Base-by-base conservation (phyloP, 2,329 filamentous ascomycete genomes). In the Juglanconis juglandina region DNA sequence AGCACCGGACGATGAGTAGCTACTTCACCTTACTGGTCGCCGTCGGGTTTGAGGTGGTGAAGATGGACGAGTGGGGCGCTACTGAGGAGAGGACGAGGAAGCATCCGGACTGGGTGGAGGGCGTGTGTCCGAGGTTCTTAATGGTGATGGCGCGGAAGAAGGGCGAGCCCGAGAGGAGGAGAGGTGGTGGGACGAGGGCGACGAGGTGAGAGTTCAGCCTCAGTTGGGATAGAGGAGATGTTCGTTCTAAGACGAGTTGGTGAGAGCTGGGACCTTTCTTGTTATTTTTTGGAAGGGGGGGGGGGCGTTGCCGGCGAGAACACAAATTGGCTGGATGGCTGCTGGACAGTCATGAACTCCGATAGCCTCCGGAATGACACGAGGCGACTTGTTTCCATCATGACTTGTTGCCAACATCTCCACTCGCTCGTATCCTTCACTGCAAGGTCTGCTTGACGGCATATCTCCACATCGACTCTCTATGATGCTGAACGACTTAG, bases 1-100 rank as follows among this genome's bases (percentile, higher is more conserved):
- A 81, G 65, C 78, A 81, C 67, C 74, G 77, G 4, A 80, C 77
- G 8, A 64, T 78, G 24, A 70, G 71, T 48, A 74, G 74, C 11
- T 79, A 79, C 66, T 63, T 79, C 46, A 70, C 72, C 14, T 53
- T 73, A 14, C 61, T 80, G 51, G 55, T 76, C 14, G 68, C 66
- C 9, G 68, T 64, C 4, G 76, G 73, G 4, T 75, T 79, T 61
- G 68, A 70, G 49, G 60, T 79, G 39, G 70, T 70, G n/a, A 70
- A 69, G 39, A 71, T 77, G 56, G 69, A 74, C 39, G 76, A 79
- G 61, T 78, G 75, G 73, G 59, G 63, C 0, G 53, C 61, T 35
- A 63, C 61, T 13, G 62, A 61, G 48, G 35, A 68, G 59, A 56
- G 14, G 54, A 49, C 65, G 66, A 63, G 68, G 56, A 66, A 64